phyloP scores from a whole-genome alignment of 1,139 yeast genomes.

The Nakaseomyces kungkrabaensis region DNA sequence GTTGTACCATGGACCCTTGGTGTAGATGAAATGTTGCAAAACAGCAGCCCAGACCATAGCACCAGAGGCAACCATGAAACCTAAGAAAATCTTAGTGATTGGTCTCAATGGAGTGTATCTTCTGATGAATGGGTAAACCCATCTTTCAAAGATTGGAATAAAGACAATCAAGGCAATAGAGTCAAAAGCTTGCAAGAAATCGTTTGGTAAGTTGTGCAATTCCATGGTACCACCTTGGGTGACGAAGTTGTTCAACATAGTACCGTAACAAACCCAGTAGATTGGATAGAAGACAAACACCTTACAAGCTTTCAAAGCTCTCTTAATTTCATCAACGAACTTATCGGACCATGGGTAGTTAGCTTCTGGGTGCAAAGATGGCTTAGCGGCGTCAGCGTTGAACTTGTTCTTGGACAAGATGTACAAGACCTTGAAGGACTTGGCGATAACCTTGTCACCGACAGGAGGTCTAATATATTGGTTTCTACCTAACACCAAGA shows the following conservation, averaged over 20 bases:
- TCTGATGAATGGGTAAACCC: constrained; percentile 51
- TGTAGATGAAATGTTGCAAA: constrained; percentile 64
- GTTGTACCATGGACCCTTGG: constrained; percentile 69
- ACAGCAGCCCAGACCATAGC: constrained; percentile 78
- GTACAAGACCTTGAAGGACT: constrained; percentile 42
- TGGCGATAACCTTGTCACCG: constrained; percentile 50
- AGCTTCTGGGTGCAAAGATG: constrained; percentile 39
- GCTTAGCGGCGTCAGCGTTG: constrained; percentile 46
- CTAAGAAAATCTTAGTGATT: constrained; percentile 62
- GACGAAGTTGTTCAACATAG: constrained; percentile 52
- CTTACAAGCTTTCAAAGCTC: constrained; percentile 50
- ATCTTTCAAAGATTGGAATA: constrained; percentile 53
- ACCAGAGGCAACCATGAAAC: constrained; percentile 60
- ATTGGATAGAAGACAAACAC: constrained; percentile 55
- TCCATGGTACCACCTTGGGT: constrained; percentile 61
- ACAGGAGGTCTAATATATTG: constrained; percentile 53
- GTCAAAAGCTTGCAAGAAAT: constrained; percentile 57
- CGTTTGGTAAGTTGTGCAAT: constrained; percentile 61
- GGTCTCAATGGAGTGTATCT: constrained; percentile 52
- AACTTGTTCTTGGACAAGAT: constrained; percentile 42
- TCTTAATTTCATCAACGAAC: constrained; percentile 52
- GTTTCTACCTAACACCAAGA: constrained; percentile 48
- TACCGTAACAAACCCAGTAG: constrained; percentile 56
- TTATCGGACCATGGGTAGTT: constrained; percentile 36
- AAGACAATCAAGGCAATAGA: constrained; percentile 56